phyloP scores from a whole-genome alignment of 192 early-diverging fungal species.

The Backusella luteola region DNA sequence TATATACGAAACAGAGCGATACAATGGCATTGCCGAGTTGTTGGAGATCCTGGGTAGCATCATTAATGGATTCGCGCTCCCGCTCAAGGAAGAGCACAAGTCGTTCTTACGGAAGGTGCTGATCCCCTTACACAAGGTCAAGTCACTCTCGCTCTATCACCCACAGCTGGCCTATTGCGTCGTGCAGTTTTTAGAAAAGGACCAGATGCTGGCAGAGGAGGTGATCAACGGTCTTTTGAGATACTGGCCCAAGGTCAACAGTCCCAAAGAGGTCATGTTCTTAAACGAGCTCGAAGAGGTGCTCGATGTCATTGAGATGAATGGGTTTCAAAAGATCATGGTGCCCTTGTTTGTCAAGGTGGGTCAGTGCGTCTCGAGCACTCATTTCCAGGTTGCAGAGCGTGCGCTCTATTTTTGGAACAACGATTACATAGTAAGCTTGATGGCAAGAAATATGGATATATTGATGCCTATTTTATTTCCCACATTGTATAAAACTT shows the following conservation, averaged over 20 bases:
- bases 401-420: constrained; percentile 97
- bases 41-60: constrained; percentile 91
- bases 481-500: constrained; percentile 89
- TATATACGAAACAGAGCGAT: constrained; percentile 93
- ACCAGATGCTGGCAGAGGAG: constrained; percentile 88
- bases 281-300: constrained; percentile 98
- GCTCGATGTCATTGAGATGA: constrained; percentile 90
- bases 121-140: constrained; percentile 95
- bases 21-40: constrained; percentile 98
- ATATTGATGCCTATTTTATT: constrained; percentile 95
- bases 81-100: constrained; percentile 98
- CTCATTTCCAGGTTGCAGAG: constrained; percentile 99
- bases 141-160: constrained; percentile 91
- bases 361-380: constrained; percentile 87
- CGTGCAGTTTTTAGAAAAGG: constrained; percentile 98
- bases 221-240: constrained; percentile 83
- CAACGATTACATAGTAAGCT: constrained; percentile 95
- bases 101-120: constrained; percentile 90
- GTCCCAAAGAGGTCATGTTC: constrained; percentile 99
- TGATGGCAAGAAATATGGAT: constrained; percentile 91
- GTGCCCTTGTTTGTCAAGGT: constrained; percentile 92
- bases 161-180: constrained; percentile 98
- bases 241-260: constrained; percentile 99
- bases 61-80: constrained; percentile 98
- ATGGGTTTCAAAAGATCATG: constrained; percentile 87